phyloP scores from a whole-genome alignment of 1,284 basidiomycete species.

The Heimioporus retisporus region DNA sequence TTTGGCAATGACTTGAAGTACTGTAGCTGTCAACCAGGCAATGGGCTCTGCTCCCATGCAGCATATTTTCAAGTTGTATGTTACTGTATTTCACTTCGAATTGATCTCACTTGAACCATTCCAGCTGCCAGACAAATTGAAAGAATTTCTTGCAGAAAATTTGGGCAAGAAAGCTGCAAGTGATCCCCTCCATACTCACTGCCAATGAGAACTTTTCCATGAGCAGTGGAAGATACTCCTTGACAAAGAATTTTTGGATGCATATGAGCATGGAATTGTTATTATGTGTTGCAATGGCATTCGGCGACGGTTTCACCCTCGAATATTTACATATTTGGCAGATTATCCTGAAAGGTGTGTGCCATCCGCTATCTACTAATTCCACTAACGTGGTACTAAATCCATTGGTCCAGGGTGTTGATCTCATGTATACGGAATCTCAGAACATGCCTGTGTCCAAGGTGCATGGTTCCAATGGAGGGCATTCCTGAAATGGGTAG shows the following conservation, averaged over 20 bases:
- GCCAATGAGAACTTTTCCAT: conserved; percentile 7
- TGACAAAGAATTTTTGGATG: conserved; percentile 29
- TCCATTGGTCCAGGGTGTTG: conserved; percentile 22
- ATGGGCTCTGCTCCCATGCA: conserved; percentile 40
- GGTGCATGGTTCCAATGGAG: too few species aligned
- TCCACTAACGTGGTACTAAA: too few species aligned
- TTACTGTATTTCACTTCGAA: background rate
- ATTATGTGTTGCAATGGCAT: conserved; percentile 39
- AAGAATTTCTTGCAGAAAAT: conserved; percentile 6
- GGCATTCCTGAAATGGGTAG: too few species aligned
- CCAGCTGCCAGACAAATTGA: conserved; percentile 27
- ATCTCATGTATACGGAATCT: conserved; percentile 19
- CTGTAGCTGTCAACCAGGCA: conserved; percentile 30
- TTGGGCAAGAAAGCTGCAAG: conserved; percentile 27
- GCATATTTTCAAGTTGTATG: conserved; percentile 46
- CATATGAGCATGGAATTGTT: conserved; percentile 42
- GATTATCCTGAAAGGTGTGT: conserved; percentile 39
- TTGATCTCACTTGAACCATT: background rate
- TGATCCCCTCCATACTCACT: conserved; percentile 3
- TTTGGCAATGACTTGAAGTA: conserved; percentile 52
- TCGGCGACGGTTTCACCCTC: conserved; percentile 33
- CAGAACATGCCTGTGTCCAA: too few species aligned
- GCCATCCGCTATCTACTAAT: too few species aligned
- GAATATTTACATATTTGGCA: conserved; percentile 46
- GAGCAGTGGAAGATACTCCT: conserved; percentile 1